Conservation (phyloP, 2,329 filamentous ascomycete genomes). For the Colletotrichum lentis region DNA sequence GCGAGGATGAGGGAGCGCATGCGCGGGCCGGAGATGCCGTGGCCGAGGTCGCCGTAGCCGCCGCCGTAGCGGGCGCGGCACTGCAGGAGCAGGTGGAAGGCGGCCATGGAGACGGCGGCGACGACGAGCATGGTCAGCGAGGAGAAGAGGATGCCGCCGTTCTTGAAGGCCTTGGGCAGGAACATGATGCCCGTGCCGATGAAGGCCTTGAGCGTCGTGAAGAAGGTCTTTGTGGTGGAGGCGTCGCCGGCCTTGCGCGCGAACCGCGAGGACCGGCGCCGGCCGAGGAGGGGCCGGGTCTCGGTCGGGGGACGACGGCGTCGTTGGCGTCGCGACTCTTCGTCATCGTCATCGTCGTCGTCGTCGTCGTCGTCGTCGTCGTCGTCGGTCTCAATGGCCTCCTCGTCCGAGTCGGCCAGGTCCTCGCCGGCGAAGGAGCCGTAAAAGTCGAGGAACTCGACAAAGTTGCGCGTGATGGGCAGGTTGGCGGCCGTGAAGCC, state of each 20-base stretch:
- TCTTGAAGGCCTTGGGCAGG: conserved; percentile 79
- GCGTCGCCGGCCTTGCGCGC: conserved; percentile 63
- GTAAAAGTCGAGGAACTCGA: conserved; percentile 79
- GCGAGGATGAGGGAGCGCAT: conserved; percentile 72
- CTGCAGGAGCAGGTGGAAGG: conserved; percentile 75
- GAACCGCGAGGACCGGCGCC: conserved; percentile 60
- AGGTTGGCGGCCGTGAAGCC: conserved; percentile 41
- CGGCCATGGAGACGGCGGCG: conserved; percentile 71
- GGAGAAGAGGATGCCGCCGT: conserved; percentile 79
- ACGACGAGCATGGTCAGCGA: conserved; percentile 72
- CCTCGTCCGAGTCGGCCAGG: conserved; percentile 66
- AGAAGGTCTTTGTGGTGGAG: conserved; percentile 76
- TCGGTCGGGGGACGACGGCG: conserved; percentile 51
- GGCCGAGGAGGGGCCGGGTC: conserved; percentile 67
- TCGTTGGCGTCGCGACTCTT: conserved; percentile 43
- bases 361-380: conserved; percentile 51
- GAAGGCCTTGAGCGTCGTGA: conserved; percentile 80
- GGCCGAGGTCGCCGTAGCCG: conserved; percentile 78
- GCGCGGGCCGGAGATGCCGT: conserved; percentile 68
- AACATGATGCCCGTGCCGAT: conserved; percentile 86
- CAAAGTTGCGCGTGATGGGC: conserved; percentile 73
- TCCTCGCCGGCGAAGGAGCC: conserved; percentile 81
- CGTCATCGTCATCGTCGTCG: conserved; percentile 47
- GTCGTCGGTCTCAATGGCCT: conserved; percentile 58
- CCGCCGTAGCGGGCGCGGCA: conserved; percentile 71